phyloP scores from a whole-genome alignment of 306 rosid genomes.

The Casuarina cunninghamiana region DNA sequence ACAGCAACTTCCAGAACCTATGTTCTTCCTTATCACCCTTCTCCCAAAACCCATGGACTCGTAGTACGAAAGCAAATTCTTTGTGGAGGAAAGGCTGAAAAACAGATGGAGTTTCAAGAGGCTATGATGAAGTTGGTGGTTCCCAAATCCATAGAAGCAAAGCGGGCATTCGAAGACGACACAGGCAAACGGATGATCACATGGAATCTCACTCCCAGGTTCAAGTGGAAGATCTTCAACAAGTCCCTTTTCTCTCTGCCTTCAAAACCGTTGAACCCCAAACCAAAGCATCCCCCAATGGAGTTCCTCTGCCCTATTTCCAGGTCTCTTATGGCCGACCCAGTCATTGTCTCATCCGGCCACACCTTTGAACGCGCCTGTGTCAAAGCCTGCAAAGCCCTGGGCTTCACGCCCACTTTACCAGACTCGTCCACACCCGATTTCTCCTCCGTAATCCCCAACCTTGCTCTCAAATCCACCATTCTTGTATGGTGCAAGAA shows the following conservation, averaged over 20 bases:
- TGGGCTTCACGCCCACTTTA: constrained; percentile 53
- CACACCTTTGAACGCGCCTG: constrained; percentile 77
- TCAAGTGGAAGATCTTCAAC: constrained; percentile 71
- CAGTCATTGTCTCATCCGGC: constrained; percentile 87
- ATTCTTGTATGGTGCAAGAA: constrained; percentile 64
- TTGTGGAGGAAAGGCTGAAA: neutral
- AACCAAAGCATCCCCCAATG: constrained; percentile 44
- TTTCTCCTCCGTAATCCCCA: constrained; percentile 74
- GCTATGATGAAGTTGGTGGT: constrained; percentile 39
- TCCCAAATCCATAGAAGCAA: constrained; percentile 29
- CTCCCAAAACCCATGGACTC: constrained; percentile 16
- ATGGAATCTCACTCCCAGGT: constrained; percentile 30
- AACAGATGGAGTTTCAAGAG: constrained; percentile 64
- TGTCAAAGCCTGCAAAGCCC: constrained; percentile 52
- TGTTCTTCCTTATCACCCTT: neutral
- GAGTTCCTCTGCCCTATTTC: constrained; percentile 85
- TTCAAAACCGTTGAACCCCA: constrained; percentile 28
- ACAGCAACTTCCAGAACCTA: neutral
- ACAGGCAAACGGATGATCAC: constrained; percentile 16
- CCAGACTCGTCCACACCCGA: constrained; percentile 62
- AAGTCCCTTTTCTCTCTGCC: constrained; percentile 33
- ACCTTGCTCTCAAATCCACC: constrained; percentile 78
- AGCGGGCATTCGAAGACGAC: constrained; percentile 22
- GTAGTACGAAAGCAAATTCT: neutral
- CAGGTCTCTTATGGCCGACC: constrained; percentile 76